These are phyloP conservation scores for Plasmopara muralis DNA, from an alignment of 352 stramenopile genomes.

Conservation along the genomic window DNA sequence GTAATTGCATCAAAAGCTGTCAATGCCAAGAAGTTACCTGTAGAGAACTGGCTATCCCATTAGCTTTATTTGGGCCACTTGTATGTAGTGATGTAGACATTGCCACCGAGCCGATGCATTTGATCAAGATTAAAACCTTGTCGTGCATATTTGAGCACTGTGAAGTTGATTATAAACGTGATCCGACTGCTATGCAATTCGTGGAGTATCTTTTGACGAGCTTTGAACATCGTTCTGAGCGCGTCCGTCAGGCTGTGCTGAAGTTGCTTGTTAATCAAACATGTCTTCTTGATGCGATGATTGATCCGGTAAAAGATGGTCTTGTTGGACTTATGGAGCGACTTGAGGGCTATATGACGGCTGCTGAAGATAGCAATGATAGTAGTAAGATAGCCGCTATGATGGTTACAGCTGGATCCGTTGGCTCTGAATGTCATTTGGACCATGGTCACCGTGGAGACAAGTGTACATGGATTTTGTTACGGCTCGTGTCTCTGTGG, in stretches of 20 bases:
- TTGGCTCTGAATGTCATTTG: conserved; percentile 38
- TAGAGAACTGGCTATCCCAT: conserved; percentile 9
- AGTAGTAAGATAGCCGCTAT: conserved; percentile 15
- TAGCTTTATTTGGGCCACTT: conserved; percentile 27
- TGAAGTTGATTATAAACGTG: conserved; percentile 22
- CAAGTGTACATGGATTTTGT: conserved; percentile 43
- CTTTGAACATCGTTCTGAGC: conserved; percentile 18
- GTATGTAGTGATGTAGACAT: conserved; percentile 10
- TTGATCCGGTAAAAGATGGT: conserved; percentile 21
- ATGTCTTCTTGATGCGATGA: conserved; percentile 29
- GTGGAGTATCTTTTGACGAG: conserved; percentile 25
- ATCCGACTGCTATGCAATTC: conserved; percentile 23
- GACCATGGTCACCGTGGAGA: conserved; percentile 27
- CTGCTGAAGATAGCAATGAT: conserved; percentile 28
- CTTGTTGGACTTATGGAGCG: conserved; percentile 29
- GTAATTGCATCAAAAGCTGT: conserved; percentile 11
- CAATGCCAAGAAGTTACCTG: conserved; percentile 17
- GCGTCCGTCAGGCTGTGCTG: conserved; percentile 18
- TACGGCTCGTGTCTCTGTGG: conserved; percentile 48
- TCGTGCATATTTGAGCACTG: conserved; percentile 40
- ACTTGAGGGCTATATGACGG: conserved; percentile 26
- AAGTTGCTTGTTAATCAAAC: conserved; percentile 16
- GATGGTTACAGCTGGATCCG: conserved; percentile 27
- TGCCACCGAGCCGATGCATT: conserved; percentile 13
- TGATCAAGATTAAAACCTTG: conserved; percentile 21